Evolutionary conservation across 352 stramenopile genomes (phyloP).

Genomic region (Elongisporangium undulatum): DNA sequence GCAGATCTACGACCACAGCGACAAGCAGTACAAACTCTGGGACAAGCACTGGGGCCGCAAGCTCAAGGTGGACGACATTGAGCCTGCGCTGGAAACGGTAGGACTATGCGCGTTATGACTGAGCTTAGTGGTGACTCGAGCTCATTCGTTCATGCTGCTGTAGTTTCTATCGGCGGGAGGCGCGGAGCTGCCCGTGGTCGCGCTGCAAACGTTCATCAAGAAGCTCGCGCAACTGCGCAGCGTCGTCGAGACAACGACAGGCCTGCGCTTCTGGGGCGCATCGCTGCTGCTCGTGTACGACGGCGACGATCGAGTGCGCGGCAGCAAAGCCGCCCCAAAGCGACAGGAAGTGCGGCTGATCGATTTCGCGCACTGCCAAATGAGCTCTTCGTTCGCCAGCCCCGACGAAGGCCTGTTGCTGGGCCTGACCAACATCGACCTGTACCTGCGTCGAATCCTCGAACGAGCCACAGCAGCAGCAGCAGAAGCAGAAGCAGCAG

Average conservation of each 20-base stretch:
- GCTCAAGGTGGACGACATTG: conserved; percentile 48
- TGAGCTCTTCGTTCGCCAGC: conserved; percentile 38
- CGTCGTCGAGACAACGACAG: conserved; percentile 34
- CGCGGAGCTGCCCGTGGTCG: conserved; percentile 30
- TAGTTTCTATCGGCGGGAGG: conserved; percentile 16
- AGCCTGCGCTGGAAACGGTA: conserved; percentile 60
- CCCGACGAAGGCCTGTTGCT: conserved; percentile 66
- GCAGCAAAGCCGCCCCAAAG: conserved; percentile 1
- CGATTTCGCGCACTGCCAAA: conserved; percentile 78
- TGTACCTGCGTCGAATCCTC: conserved; percentile 35
- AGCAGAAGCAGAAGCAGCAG: conserved; percentile 1
- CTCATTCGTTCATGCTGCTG: neutral
- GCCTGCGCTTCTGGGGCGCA: conserved; percentile 69
- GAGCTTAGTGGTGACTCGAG: neutral
- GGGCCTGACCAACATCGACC: conserved; percentile 56
- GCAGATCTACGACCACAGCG: conserved; percentile 65
- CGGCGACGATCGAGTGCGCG: conserved; percentile 30
- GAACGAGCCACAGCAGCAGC: conserved; percentile 3
- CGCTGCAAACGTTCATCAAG: conserved; percentile 31
- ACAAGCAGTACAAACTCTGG: conserved; percentile 63
- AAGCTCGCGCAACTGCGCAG: conserved; percentile 43
- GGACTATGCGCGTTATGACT: neutral
- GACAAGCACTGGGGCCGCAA: conserved; percentile 77
- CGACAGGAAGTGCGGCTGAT: conserved; percentile 61
- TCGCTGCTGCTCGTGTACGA: conserved; percentile 78